Evolutionary conservation across 75 land plant genomes (phyloP), one percentile per base, ranked within the genome.

Genomic region (Pseudotsuga menziesii): DNA sequence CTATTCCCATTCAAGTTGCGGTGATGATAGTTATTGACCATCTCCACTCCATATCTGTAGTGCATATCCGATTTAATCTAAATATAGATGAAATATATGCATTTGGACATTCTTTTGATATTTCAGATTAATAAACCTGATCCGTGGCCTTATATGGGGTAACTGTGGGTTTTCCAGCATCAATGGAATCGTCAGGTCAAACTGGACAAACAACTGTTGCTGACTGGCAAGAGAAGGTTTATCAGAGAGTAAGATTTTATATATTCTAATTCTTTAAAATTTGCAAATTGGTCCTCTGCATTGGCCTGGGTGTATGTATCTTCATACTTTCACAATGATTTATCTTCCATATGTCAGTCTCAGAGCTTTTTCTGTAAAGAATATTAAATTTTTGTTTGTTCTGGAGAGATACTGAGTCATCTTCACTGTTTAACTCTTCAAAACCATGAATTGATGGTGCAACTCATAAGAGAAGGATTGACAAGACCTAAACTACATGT

Each of bases 101-200:
- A 20, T 56, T 56, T 75, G 56, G 25, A 39, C 41, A 39, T 39
- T 39, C 19, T 27, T 67, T 19, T 67, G 12, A 67, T 36, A 35
- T 36, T 67, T 67, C 36, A 14, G 5, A 39, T 17, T 5, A 29
- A 36, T 36, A 67, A 29, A 36, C 32, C 5, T 17, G 17, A 36
- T 36, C 2, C 8, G 44, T 36, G 71, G 48, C 41, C 71, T 36
- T 67, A 67, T 36, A 19, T 36, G 7, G 32, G 36, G 48, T 4
- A 67, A 67, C 71, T 67, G 20, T 67, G 48, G 39, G 29, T 67
- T 67, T 67, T 67, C 71, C 71, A 67, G 44, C 48, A 67, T 19
- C 71, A 67, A 39, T 67, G n/a, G 71, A 67, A 41, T 36, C 71
- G 2, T 36, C 48, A 67, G 71, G 71, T 67, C 71, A 67, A 67